Evolutionary conservation across 23 red algal species (phyloP).

Genomic region (Agarophyton chilense): DNA sequence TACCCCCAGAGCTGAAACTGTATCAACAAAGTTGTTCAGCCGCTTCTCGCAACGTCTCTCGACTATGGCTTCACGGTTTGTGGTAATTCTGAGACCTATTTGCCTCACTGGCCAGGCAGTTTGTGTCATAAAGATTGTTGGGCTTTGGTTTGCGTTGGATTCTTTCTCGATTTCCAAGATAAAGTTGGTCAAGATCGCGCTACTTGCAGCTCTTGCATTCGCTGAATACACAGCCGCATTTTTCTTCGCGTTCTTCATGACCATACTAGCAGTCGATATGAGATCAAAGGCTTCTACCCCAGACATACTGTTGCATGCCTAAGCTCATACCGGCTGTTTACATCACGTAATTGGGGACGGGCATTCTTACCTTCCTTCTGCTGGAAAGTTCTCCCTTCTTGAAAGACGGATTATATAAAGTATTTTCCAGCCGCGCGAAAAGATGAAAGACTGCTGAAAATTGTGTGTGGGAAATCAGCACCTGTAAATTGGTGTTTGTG

Average conservation of each 20-base stretch:
- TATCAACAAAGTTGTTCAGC: neutral
- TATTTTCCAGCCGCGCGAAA: too few relatives aligned
- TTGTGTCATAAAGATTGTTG: slow-evolving; percentile 62
- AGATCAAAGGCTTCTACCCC: slow-evolving; percentile 36
- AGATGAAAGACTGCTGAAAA: too few relatives aligned
- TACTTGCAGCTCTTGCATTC: slow-evolving; percentile 58
- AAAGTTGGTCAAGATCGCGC: slow-evolving; percentile 43
- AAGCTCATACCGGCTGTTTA: neutral
- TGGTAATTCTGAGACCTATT: slow-evolving; percentile 47
- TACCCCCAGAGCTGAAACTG: neutral
- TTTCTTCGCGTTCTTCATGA: slow-evolving; percentile 72
- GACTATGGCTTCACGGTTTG: neutral
- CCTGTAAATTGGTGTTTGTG: too few relatives aligned
- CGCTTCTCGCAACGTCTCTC: slow-evolving; percentile 16
- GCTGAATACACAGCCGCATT: slow-evolving; percentile 60
- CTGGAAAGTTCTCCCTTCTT: too few relatives aligned
- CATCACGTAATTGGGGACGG: neutral
- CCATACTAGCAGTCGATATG: slow-evolving; percentile 61
- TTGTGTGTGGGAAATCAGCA: too few relatives aligned
- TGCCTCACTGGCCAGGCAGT: slow-evolving; percentile 60
- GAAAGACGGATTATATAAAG: too few relatives aligned
- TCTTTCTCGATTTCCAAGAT: slow-evolving; percentile 59
- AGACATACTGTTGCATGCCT: slow-evolving; percentile 29
- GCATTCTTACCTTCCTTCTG: too few relatives aligned
- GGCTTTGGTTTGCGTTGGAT: slow-evolving; percentile 53